Base-by-base conservation (phyloP, 495 filamentous ascomycete species). In the Trichocladium uniseriatum region DNA sequence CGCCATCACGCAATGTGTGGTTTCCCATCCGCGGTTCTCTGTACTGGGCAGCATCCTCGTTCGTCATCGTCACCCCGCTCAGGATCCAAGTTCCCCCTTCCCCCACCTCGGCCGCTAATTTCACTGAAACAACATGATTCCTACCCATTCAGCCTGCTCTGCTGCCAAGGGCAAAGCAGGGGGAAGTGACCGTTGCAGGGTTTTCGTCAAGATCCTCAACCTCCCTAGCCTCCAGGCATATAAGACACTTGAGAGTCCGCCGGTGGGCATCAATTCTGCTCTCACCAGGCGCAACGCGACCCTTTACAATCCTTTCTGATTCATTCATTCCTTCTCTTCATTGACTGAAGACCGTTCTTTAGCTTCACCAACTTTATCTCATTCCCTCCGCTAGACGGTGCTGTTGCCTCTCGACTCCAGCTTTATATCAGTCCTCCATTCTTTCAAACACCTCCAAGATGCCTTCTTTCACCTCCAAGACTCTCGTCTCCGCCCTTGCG, bases 401-500 rank as follows among this genome's bases (percentile, higher is more conserved):
- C 32, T 27, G 20, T 50, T 37, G n/a, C 4, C 27, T 27, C n/a
- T 21, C 29, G 18, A 11, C 35, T 18, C n/a, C 47, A 36, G 24
- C 35, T 21, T 35, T 24, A 36, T 13, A 35, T 43, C 19, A 19
- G 6, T 36, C 21, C 11, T 8, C 15, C 18, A 32, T 29, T 51
- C 27, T 43, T 16, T 7, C 19, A 28, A 40, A 35, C n/a, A 29
- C 43, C 24, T 49, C 34, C 45, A 60, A 53, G n/a, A 64, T 64
- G 61, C 48, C 59, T 56, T 58, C 56, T 22, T 49, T 57, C 50
- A 53, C 50, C 21, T 51, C 52, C 50, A 61, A 56, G 54, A 45
- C 56, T 38, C 45, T 64, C 35, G 50, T 64, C 39, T 39, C 76
- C 24, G 59, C 71, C 54, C 61, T 83, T 46, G 72, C 70, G 38